Percentiles rank a stretch among this genome's conserved stretches.
Evolutionary conservation across 2,329 filamentous ascomycete species (phyloP).

Genomic region (Neofusicoccum umdonicola): DNA sequence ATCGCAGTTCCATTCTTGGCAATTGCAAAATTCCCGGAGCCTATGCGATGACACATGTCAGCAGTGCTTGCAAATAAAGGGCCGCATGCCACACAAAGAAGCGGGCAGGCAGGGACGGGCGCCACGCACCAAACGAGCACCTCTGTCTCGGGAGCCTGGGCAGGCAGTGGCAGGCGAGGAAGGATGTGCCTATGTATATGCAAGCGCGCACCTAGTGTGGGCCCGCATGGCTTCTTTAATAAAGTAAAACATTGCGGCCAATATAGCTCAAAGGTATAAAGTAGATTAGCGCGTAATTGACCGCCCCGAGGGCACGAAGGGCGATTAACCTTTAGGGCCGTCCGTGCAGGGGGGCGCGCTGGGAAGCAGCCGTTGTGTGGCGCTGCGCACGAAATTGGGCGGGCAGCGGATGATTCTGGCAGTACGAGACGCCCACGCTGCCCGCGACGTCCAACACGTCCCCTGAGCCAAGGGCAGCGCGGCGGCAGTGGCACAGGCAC

Average conservation of each 20-base stretch:
- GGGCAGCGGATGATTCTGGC: slow-evolving; percentile 6
- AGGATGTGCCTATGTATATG: slow-evolving; percentile 31
- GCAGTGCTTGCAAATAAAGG: slow-evolving; percentile 11
- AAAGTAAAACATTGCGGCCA: slow-evolving; percentile 26
- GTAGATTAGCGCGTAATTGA: slow-evolving; percentile 30
- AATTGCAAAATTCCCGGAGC: slow-evolving; percentile 40
- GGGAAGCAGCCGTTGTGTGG: slow-evolving; percentile 19
- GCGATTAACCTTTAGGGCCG: slow-evolving; percentile 31
- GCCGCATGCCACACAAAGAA: slow-evolving; percentile 15
- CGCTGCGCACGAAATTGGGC: slow-evolving; percentile 17
- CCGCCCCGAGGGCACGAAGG: slow-evolving; percentile 31
- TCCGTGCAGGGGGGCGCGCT: slow-evolving; percentile 26
- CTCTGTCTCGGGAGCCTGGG: slow-evolving; percentile 14
- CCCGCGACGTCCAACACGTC: slow-evolving; percentile 25
- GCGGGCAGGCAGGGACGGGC: not conserved
- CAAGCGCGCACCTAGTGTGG: slow-evolving; percentile 12
- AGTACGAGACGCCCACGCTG: slow-evolving; percentile 30
- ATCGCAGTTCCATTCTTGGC: slow-evolving; percentile 38
- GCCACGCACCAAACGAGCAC: slow-evolving; percentile 15
- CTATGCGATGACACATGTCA: slow-evolving; percentile 23
- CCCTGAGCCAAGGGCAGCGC: not conserved
- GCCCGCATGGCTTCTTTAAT: slow-evolving; percentile 24
- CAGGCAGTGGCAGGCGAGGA: slow-evolving; percentile 25
- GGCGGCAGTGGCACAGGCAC: not conserved
- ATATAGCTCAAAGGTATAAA: slow-evolving; percentile 20